Evolutionary conservation across 371 early-diverging fungal genomes (phyloP).

Genomic region (Choanephora cucurbitarum): DNA sequence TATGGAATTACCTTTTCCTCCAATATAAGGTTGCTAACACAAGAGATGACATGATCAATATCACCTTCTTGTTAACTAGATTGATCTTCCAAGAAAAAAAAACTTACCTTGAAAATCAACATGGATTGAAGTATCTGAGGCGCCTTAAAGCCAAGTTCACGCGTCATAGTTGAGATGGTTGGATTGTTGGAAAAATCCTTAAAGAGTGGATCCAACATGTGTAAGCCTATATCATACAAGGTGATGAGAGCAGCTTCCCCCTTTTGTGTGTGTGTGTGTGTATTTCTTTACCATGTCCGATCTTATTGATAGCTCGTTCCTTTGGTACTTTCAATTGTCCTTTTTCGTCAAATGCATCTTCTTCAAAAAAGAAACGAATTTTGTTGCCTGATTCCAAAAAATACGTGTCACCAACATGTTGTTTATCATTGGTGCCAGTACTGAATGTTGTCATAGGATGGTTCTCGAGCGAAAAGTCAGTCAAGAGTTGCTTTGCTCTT

Average conservation of each 20-base stretch:
- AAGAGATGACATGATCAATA: too few relatives aligned
- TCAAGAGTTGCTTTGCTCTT: slow-evolving; percentile 63
- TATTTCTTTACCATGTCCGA: slow-evolving; percentile 77
- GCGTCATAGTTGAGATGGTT: slow-evolving; percentile 58
- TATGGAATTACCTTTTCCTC: slow-evolving; percentile 36
- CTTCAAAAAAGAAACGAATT: slow-evolving; percentile 88
- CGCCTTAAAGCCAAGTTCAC: slow-evolving; percentile 64
- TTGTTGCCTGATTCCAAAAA: slow-evolving; percentile 86
- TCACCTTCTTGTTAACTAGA: too few relatives aligned
- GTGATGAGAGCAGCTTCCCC: too few relatives aligned
- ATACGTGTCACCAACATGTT: slow-evolving; percentile 87
- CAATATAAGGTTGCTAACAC: slow-evolving; percentile 6
- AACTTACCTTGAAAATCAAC: slow-evolving; percentile 81
- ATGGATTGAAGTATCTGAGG: slow-evolving; percentile 88
- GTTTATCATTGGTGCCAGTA: slow-evolving; percentile 63
- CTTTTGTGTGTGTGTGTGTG: too few relatives aligned
- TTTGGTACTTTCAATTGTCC: slow-evolving; percentile 65
- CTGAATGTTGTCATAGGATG: slow-evolving; percentile 85
- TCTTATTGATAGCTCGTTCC: slow-evolving; percentile 83
- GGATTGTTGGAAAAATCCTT: slow-evolving; percentile 59
- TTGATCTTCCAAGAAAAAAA: slow-evolving; percentile 1
- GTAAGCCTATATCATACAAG: slow-evolving; percentile 55
- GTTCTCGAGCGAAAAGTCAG: slow-evolving; percentile 63
- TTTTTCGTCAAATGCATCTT: slow-evolving; percentile 72
- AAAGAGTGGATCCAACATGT: slow-evolving; percentile 78